phyloP scores from a whole-genome alignment of 2,329 filamentous ascomycete genomes.

The Ceratocystis eucalypticola region DNA sequence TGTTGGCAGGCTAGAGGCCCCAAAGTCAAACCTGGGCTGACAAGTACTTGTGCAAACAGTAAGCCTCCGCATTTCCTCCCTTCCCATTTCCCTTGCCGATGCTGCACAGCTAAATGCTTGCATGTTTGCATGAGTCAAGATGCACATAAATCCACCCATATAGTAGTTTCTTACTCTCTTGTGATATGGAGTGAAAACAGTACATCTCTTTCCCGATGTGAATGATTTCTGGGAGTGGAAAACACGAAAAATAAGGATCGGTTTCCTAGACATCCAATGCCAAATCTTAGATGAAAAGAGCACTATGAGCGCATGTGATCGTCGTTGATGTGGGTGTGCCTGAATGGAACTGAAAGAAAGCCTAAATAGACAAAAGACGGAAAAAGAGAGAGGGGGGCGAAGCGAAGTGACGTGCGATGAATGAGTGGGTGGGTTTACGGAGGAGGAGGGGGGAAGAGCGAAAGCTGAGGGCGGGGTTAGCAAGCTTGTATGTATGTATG shows the following conservation, averaged over 20 bases:
- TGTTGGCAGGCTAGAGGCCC: too few species aligned
- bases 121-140: slow-evolving; percentile 5
- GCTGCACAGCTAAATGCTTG: not conserved
- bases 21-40: too few species aligned
- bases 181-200: not conserved
- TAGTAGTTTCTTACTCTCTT: not conserved
- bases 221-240: too few species aligned
- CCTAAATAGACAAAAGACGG: not conserved
- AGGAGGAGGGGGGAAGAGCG: not conserved
- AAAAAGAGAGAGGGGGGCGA: not conserved
- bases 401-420: too few species aligned
- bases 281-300: too few species aligned
- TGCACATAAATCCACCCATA: not conserved
- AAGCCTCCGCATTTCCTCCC: not conserved
- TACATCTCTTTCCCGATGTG: too few species aligned
- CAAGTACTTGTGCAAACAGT: not conserved
- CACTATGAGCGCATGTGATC: too few species aligned
- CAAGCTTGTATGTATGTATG: too few species aligned
- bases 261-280: too few species aligned
- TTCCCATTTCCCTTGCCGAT: not conserved
- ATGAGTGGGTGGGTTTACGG: too few species aligned
- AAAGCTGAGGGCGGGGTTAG: too few species aligned
- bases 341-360: not conserved
- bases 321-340: slow-evolving; percentile 6
- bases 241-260: too few species aligned